These are phyloP conservation scores for Lizanozyma gosingica DNA, from an alignment of 1,139 yeast species.

Conservation along the genomic window DNA sequence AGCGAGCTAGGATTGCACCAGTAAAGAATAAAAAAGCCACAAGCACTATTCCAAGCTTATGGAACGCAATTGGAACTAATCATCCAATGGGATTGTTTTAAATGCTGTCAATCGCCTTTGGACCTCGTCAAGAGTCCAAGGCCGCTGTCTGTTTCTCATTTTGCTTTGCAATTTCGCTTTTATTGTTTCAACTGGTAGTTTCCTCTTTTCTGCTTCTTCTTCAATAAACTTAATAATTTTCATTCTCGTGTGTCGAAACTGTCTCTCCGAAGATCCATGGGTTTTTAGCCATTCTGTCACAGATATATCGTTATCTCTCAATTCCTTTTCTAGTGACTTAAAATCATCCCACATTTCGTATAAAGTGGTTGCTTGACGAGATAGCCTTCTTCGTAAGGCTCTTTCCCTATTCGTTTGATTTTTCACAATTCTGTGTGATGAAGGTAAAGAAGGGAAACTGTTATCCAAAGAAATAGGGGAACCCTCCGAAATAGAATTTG, in stretches of 20 bases:
- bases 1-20: too few relatives aligned
- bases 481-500: background rate
- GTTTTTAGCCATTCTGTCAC: slow-evolving; percentile 29
- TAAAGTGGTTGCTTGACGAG: slow-evolving; percentile 24
- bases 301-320: slow-evolving; percentile 20
- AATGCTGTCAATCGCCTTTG: slow-evolving; percentile 29
- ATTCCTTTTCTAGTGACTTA: slow-evolving; percentile 21
- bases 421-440: background rate
- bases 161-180: slow-evolving; percentile 24
- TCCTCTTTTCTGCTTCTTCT: slow-evolving; percentile 21
- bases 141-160: slow-evolving; percentile 25
- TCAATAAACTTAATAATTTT: slow-evolving; percentile 27
- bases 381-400: slow-evolving; percentile 19
- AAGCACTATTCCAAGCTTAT: too few relatives aligned
- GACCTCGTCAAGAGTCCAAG: slow-evolving; percentile 33
- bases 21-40: too few relatives aligned
- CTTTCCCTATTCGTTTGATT: slow-evolving; percentile 12
- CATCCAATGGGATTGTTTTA: slow-evolving; percentile 22
- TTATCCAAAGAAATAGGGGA: background rate
- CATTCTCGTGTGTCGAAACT: slow-evolving; percentile 25
- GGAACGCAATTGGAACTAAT: too few relatives aligned
- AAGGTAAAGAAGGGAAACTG: too few relatives aligned
- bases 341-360: slow-evolving; percentile 35
- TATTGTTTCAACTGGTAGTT: slow-evolving; percentile 16
- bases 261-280: slow-evolving; percentile 27